phyloP scores from a whole-genome alignment of 805 yeast genomes.

The Phaffomyces thermotolerans region DNA sequence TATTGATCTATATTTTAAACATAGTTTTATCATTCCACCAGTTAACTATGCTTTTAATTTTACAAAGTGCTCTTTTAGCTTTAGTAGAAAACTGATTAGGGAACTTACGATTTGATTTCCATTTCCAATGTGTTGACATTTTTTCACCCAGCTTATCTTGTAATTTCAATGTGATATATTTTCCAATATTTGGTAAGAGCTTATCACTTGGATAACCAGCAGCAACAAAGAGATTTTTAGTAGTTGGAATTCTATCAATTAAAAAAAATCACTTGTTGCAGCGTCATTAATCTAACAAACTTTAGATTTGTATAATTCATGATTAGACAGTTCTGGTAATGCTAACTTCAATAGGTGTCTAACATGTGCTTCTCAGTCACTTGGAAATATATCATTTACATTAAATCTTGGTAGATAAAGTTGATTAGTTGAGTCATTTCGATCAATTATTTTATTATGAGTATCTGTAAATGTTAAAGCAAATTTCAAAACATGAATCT shows the following conservation, averaged over 20 bases:
- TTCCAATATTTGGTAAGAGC: constrained; percentile 40
- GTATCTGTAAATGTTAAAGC: constrained; percentile 27
- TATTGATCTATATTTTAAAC: no score
- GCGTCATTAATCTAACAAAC: constrained; percentile 39
- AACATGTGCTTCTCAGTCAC: constrained; percentile 22
- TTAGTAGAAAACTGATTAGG: constrained; percentile 12
- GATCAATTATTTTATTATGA: constrained; percentile 18
- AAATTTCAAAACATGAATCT: constrained; percentile 30
- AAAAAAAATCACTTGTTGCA: constrained; percentile 32
- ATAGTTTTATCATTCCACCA: constrained; percentile 9
- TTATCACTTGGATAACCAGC: constrained; percentile 45
- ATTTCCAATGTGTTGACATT: constrained; percentile 24
- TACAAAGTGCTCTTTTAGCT: constrained; percentile 14
- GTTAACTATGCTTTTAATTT: constrained; percentile 11
- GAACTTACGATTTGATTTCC: constrained; percentile 22
- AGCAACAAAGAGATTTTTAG: constrained; percentile 30
- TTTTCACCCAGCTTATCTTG: constrained; percentile 24
- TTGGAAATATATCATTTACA: constrained; percentile 29
- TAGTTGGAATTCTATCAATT: constrained; percentile 32
- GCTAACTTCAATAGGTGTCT: constrained; percentile 24
- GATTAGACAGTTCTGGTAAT: constrained; percentile 34
- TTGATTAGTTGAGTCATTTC: constrained; percentile 9
- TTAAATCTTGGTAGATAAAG: constrained; percentile 31
- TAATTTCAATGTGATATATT: constrained; percentile 30
- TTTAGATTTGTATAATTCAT: constrained; percentile 27